A percentile compares a stretch with the other conserved stretches of the same genome.
Evolutionary conservation across 2,329 filamentous ascomycete genomes (phyloP).

Genomic region (Didymella segeticola): DNA sequence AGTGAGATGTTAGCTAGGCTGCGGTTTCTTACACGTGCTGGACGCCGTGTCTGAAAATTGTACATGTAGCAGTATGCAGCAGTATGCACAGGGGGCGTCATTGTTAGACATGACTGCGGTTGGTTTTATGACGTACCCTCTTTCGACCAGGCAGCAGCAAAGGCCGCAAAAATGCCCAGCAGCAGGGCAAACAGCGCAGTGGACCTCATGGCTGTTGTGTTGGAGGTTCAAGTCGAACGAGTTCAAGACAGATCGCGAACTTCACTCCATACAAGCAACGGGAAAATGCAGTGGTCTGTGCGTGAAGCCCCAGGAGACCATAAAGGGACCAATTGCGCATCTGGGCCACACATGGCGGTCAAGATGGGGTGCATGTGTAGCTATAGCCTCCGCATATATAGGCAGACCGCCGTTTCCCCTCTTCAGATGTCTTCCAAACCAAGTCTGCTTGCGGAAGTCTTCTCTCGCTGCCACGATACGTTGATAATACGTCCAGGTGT

Average conservation of each 20-base stretch:
- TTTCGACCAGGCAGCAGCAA: conserved; percentile 82
- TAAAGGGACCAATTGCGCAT: conserved; percentile 31
- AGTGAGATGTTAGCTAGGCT: conserved; percentile 28
- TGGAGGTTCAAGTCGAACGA: conserved; percentile 18
- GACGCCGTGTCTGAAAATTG: conserved; percentile 20
- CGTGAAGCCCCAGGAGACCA: conserved; percentile 27
- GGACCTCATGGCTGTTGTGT: conserved; percentile 69
- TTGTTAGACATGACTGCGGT: neutral
- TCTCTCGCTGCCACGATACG: neutral
- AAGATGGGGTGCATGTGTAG: conserved; percentile 13
- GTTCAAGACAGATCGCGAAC: conserved; percentile 26
- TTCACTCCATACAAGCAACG: conserved; percentile 32
- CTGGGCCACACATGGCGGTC: conserved; percentile 13
- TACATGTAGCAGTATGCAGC: conserved; percentile 3
- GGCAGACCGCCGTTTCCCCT: conserved; percentile 4
- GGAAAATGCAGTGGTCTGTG: conserved; percentile 41
- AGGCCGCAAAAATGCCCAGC: conserved; percentile 71
- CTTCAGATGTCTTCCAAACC: neutral
- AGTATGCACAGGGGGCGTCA: conserved; percentile 4
- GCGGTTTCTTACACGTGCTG: conserved; percentile 4
- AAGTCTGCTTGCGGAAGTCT: neutral
- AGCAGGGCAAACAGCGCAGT: conserved; percentile 68
- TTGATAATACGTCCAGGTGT: conserved; percentile 3
- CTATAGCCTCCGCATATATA: conserved; percentile 4
- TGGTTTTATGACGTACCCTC: conserved; percentile 67